Evolutionary conservation across 805 yeast species (phyloP), one percentile per base, ranked within the genome.

Genomic region (Candida awuae): DNA sequence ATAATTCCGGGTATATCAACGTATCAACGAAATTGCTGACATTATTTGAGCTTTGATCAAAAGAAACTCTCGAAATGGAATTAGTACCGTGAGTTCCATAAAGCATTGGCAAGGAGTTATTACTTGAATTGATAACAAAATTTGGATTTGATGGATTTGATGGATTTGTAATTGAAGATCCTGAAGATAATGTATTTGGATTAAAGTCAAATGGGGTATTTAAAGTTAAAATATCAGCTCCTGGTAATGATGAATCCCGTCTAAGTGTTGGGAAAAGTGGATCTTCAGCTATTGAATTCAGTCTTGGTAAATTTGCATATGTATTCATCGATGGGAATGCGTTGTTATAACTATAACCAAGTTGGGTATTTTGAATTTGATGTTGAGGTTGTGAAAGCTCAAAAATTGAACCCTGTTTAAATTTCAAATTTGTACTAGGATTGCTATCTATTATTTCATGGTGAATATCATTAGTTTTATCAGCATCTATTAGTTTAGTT

Each of bases 211-310:
- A 17, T 19, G 35, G 40, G 8, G 23, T 25, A 20, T 37, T 37
- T 2, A 12, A 16, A 8, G 14, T 23, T 3, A 35, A 18, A 8
- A 33, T 15, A 9, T 32, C 34, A 25, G 44, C 17, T 12, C 15
- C 26, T 29, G 43, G 39, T 13, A 50, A 36, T 17, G 50, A 31
- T 10, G 55, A 51, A 29, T 44, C 38, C 20, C 55, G 38, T 34
- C 56, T 42, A 26, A 46, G 39, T 7, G 47, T 27, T 35, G 34
- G 36, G 26, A 46, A 48, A 2, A 33, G 18, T 7, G 45, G 35
- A 20, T 53, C 55, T 38, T 52, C 55, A 17, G 45, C 39, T 29
- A 52, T 48, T 10, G 53, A 45, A 31, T 45, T 47, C 21, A 51
- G 34, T 20, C 53, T 42, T 27, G 49, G 36, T 22, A 30, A 27